Evolutionary conservation across 352 stramenopile species (phyloP), one percentile per base, ranked within the genome.

Genomic region (Pythium insidiosum): DNA sequence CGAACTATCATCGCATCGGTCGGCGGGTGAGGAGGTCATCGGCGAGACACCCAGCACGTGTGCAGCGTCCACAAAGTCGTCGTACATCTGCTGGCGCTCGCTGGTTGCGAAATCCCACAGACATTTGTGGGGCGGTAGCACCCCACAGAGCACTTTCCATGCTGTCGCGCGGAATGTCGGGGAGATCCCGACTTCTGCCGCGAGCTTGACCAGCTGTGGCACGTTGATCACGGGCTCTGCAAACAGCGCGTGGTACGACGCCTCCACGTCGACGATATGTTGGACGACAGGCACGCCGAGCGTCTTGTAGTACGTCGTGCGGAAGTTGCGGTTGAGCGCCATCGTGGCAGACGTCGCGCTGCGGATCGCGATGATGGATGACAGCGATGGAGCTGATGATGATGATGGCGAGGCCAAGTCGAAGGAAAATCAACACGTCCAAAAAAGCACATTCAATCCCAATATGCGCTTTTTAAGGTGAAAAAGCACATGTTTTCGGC

Each of bases 301-400:
- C 54, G 74, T 92, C 66, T 92, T 92, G 60, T 92, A 92, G 55
- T 92, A 92, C 29, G 76, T 88, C 56, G 73, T 87, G 33, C 76
- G 76, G 58, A 92, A 88, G 56, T 91, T 91, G 43, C 68, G 58
- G 47, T 56, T 85, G 38, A 85, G 50, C 46, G 75, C 53, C 78
- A 88, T 89, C 11, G 5, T 57, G 26, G 42, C n/a, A n/a, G n/a
- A n/a, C n/a, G n/a, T n/a, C n/a, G n/a, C n/a, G n/a, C n/a, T n/a
- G n/a, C n/a, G n/a, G n/a, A n/a, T n/a, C n/a, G n/a, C n/a, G n/a
- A n/a, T n/a, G n/a, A n/a, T n/a, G n/a, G n/a, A n/a, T n/a, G n/a
- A n/a, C n/a, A n/a, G n/a, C n/a, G n/a, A n/a, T n/a, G n/a, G n/a
- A n/a, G n/a, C n/a, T n/a, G n/a, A n/a, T n/a, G n/a, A n/a, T n/a